Evolutionary conservation across 169 alveolate species (phyloP).

Genomic region (Besnoitia besnoiti): DNA sequence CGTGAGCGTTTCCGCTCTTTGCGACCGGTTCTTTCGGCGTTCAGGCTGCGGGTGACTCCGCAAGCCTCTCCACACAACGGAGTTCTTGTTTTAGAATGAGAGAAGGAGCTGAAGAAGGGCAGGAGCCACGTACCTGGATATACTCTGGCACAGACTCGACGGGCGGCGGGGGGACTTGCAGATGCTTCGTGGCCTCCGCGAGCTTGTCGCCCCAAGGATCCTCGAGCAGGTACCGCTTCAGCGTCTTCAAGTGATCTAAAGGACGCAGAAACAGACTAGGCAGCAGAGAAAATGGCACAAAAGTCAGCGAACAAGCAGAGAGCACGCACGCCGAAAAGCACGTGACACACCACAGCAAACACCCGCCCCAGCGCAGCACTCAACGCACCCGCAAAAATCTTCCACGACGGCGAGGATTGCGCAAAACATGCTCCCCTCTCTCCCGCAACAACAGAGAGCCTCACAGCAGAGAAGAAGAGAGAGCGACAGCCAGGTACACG

Average conservation of each 20-base stretch:
- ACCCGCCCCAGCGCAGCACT: too few relatives aligned
- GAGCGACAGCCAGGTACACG: background rate
- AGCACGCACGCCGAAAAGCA: too few relatives aligned
- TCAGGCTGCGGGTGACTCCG: too few relatives aligned
- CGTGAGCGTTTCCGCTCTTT: too few relatives aligned
- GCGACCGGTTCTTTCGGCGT: too few relatives aligned
- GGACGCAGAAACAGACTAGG: background rate
- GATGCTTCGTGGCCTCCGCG: background rate
- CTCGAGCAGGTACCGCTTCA: background rate
- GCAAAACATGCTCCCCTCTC: too few relatives aligned
- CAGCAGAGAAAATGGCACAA: background rate
- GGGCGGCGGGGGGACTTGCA: background rate
- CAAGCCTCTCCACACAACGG: too few relatives aligned
- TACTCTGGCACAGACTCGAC: constrained; percentile 8
- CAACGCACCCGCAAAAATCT: too few relatives aligned
- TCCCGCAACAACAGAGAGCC: background rate
- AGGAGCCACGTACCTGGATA: background rate
- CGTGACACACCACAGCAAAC: too few relatives aligned
- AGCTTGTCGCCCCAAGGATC: constrained; percentile 10
- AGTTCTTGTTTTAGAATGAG: too few relatives aligned
- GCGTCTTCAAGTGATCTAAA: background rate
- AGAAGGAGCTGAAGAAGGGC: background rate
- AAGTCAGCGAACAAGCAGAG: background rate
- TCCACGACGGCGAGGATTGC: too few relatives aligned
- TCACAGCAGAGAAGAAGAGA: background rate